Base-by-base conservation (phyloP, 192 early-diverging fungal species). In the Funneliformis geosporum region DNA sequence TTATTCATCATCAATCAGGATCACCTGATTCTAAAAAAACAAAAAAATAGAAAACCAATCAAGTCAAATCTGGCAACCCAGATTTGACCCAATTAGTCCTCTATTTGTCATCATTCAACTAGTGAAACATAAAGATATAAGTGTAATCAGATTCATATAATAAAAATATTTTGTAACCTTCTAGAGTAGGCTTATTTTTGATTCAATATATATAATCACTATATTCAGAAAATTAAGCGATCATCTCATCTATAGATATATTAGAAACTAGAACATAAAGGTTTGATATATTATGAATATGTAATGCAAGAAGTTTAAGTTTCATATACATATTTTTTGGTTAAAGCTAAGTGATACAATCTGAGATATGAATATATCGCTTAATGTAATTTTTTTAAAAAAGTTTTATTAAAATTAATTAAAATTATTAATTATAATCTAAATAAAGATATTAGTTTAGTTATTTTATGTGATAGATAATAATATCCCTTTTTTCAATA, bases 181-280 rank as follows among this genome's bases (percentile, higher is more conserved):
- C 76, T 33, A 72, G 72, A 5, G 18, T 83, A 10, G 76, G 71
- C 10, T 81, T 85, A 2, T 11, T 21, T 21, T 81, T 85, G 40
- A 82, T 78, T 4, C 59, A 60, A 12, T 73, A 9, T 12, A 79
- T 82, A 43, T 84, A 55, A 5, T 4, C 12, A n/a, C 82, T 82
- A 8, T 80, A 1, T 10, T 69, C 80, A 25, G 74, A 79, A 44
- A 85, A 85, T 39, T 59, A 50, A 6, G 79, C 61, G 18, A 80
- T 80, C 80, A 85, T 85, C 44, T 85, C 67, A 25, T 85, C 77
- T 11, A 83, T 38, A 0, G 82, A 79, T 3, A 81, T 44, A 75
- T 81, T 68, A 2, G 73, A 60, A 23, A 27, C 33, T 21, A 77
- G 80, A 9, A 81, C 11, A 42, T 83, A 85, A 40, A 72, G 60